Conservation (phyloP, 805 yeast genomes). For the Suhomyces tanzawaensis region DNA sequence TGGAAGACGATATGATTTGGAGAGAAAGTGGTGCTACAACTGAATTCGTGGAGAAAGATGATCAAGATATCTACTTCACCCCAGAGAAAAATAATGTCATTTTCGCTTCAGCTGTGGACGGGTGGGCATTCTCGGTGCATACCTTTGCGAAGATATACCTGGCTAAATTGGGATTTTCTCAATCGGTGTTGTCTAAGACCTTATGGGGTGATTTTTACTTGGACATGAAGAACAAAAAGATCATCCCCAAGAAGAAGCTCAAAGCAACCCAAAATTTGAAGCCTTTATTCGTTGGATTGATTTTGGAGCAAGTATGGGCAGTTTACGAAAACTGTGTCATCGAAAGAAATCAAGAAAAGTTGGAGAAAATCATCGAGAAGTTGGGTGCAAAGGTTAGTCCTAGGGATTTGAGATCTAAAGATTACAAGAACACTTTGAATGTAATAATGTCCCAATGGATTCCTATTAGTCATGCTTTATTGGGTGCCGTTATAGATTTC, state of each 20-base stretch:
- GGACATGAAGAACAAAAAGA: slow-evolving; percentile 87
- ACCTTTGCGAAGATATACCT: slow-evolving; percentile 88
- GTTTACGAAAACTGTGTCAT: slow-evolving; percentile 70
- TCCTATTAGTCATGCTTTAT: slow-evolving; percentile 83
- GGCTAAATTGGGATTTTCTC: slow-evolving; percentile 78
- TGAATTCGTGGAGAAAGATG: slow-evolving; percentile 71
- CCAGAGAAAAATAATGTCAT: slow-evolving; percentile 88
- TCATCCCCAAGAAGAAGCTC: slow-evolving; percentile 62
- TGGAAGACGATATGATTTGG: slow-evolving; percentile 81
- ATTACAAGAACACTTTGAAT: slow-evolving; percentile 58
- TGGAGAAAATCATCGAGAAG: slow-evolving; percentile 72
- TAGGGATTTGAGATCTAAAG: slow-evolving; percentile 78
- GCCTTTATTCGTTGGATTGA: slow-evolving; percentile 83
- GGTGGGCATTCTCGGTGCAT: slow-evolving; percentile 94
- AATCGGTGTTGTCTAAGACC: slow-evolving; percentile 75
- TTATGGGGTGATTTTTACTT: slow-evolving; percentile 93
- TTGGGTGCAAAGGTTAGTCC: slow-evolving; percentile 67
- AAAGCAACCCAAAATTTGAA: slow-evolving; percentile 58
- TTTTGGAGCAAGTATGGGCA: slow-evolving; percentile 89
- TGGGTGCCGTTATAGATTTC: slow-evolving; percentile 79
- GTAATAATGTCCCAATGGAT: slow-evolving; percentile 89
- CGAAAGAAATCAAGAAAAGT: slow-evolving; percentile 64
- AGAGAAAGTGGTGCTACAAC: slow-evolving; percentile 58
- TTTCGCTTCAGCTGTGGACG: slow-evolving; percentile 89
- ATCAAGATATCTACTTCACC: slow-evolving; percentile 77